Evolutionary conservation across 2,329 filamentous ascomycete genomes (phyloP), one percentile per base, ranked within the genome.

Genomic region (Fusarium chlamydosporum): DNA sequence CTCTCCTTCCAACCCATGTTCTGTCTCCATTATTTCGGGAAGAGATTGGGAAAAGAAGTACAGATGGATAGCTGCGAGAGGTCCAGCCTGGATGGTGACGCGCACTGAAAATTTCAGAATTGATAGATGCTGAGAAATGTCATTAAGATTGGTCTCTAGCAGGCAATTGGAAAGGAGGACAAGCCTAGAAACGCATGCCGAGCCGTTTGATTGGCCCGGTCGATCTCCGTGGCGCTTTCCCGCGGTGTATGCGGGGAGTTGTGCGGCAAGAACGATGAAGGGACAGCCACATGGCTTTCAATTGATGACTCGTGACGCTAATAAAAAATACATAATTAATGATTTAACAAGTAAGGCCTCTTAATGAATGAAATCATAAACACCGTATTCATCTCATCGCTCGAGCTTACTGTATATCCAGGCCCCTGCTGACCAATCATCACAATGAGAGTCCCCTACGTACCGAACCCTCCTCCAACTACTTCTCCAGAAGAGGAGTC

Each of bases 361-460:
- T 9, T 6, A n/a, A 7, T 4, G 9, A 29, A 3, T 7, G 5
- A 29, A 29, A 7, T 29, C 27, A 3, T 6, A 10, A 3, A 10
- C 9, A 7, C 27, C 10, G 9, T 8, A 10, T 10, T 29, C 27
- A 29, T 29, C 27, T 3, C 10, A 7, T 6, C 10, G 10, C 5
- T 29, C 7, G 27, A 29, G 7, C 3, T 29, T 10, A 29, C 7
- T 4, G 7, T n/a, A n/a, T n/a, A n/a, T n/a, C n/a, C n/a, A n/a
- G n/a, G n/a, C 23, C 8, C 5, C 18, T 40, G 3, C 37, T 6
- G 11, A 13, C 11, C 18, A 29, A 20, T 9, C 20, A 4, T 10
- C 27, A 53, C 13, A 20, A 54, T 55, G 52, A 50, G 52, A 18
- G 18, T 55, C 33, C 52, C 52, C 6, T 55, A 50, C 42, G 27